phyloP scores from a whole-genome alignment of 192 early-diverging fungal species.

The Lobosporangium transversale region DNA sequence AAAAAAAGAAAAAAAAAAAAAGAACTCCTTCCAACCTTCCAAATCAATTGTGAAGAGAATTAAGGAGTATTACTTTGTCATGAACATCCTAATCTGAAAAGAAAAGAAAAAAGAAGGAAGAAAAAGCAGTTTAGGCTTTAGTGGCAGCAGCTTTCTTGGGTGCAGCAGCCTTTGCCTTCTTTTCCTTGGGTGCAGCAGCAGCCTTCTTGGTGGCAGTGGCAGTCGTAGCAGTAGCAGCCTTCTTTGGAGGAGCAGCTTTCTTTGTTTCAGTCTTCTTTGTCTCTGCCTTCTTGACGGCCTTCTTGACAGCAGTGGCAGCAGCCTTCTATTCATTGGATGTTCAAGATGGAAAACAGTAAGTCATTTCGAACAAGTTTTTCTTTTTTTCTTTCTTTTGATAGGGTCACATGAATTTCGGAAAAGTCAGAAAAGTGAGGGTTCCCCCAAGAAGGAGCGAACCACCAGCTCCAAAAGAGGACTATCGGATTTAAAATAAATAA shows the following conservation, averaged over 20 bases:
- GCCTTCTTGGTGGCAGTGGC: slow-evolving; percentile 52
- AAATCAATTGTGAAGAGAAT: not conserved
- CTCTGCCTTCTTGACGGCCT: slow-evolving; percentile 15
- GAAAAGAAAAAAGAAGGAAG: not conserved
- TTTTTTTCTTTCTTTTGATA: too few species aligned
- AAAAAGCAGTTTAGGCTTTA: slow-evolving; percentile 5
- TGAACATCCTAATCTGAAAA: too few species aligned
- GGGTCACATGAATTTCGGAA: too few species aligned
- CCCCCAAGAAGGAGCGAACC: too few species aligned
- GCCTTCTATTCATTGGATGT: not conserved
- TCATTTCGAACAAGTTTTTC: too few species aligned
- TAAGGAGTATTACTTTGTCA: too few species aligned
- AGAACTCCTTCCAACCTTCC: not conserved
- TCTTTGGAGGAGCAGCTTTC: slow-evolving; percentile 35
- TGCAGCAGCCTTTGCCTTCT: slow-evolving; percentile 38
- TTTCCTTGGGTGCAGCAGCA: slow-evolving; percentile 29
- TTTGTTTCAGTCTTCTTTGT: slow-evolving; percentile 8
- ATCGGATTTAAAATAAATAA: too few species aligned
- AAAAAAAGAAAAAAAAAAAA: not conserved
- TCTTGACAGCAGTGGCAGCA: slow-evolving; percentile 1
- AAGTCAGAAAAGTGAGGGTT: too few species aligned
- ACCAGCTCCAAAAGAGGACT: too few species aligned
- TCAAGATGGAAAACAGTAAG: too few species aligned
- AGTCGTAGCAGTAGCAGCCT: slow-evolving; percentile 39
- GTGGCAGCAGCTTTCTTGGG: slow-evolving; percentile 13